Evolutionary conservation across 768 basidiomycete genomes (phyloP), one percentile per base, ranked within the genome.

Genomic region (Butyriboletus loyo): DNA sequence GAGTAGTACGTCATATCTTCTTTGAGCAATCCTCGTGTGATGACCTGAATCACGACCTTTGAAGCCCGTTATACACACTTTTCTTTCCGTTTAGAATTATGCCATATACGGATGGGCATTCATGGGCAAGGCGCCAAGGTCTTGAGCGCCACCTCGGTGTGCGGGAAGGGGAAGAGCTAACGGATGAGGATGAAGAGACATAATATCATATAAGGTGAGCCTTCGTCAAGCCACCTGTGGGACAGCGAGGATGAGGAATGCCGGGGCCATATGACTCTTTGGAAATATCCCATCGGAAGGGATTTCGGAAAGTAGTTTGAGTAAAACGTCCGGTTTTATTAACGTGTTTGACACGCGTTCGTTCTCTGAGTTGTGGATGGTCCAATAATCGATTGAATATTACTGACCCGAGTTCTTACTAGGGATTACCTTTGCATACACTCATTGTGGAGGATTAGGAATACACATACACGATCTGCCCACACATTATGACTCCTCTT

Each of bases 241-340:
- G 8, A 22, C 25, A 36, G n/a, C n/a, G n/a, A n/a, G 46, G 86
- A 88, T 85, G 87, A 69, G 55, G 39, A 45, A 58, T 49, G 70
- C 87, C 88, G 88, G 87, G 88, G 88, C 88, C 88, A 90, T 84
- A 87, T 83, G 88, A 89, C 83, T 61, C 85, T 86, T 76, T 67
- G 72, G 64, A 69, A 66, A 61, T 56, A n/a, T 40, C 59, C 61
- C 54, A 39, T 58, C 19, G 24, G 11, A 25, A 45, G 50, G 47
- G 35, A 27, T 53, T 57, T 62, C 49, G 32, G 64, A 37, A 66
- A 67, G 66, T 24, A 37, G 66, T 21, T 50, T 61, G 66, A 68
- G 49, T 57, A 47, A 4, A 46, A 31, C 17, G 10, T 32, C 66
- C 66, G 66, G 66, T 36, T 44, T 35, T 51, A 24, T 34, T 31